phyloP scores from a whole-genome alignment of 768 basidiomycete genomes.

The Coprinopsis sp. region DNA sequence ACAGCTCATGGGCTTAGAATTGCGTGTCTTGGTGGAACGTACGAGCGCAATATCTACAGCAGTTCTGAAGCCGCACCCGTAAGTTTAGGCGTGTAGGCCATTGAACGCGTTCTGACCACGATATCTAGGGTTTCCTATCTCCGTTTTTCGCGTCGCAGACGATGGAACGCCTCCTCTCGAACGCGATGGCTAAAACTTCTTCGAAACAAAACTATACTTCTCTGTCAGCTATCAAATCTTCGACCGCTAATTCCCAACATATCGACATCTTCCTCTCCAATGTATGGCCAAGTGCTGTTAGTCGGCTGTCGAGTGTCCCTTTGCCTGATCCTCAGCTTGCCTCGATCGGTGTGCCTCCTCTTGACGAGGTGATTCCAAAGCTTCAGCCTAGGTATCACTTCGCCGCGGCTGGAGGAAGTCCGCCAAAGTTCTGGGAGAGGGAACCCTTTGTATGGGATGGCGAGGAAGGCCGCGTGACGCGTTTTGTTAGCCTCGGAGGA shows the following conservation, averaged over 20 bases:
- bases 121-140: conserved; percentile 62
- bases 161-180: conserved; percentile 66
- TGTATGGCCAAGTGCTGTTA: conserved; percentile 66
- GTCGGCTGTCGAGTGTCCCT: conserved; percentile 53
- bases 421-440: conserved; percentile 88
- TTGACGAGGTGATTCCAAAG: conserved; percentile 60
- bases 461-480: conserved; percentile 58
- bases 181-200: conserved; percentile 54
- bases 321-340: conserved; percentile 44
- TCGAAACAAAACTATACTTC: conserved; percentile 51
- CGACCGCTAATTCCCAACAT: conserved; percentile 56
- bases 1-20: conserved; percentile 80
- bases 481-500: conserved; percentile 86
- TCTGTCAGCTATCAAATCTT: conserved; percentile 62
- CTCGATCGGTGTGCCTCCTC: conserved; percentile 44
- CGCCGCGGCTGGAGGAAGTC: conserved; percentile 52
- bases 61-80: conserved; percentile 63
- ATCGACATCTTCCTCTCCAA: conserved; percentile 82
- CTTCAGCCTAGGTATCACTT: conserved; percentile 89
- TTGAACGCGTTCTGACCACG: conserved; percentile 5
- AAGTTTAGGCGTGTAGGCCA: conserved; percentile 21
- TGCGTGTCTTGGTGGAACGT: conserved; percentile 79
- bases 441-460: conserved; percentile 88
- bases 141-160: conserved; percentile 71
- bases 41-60: conserved; percentile 55